phyloP scores from a whole-genome alignment of 225 moss, liverwort and hornwort genomes.

The Takakia lepidozioides region DNA sequence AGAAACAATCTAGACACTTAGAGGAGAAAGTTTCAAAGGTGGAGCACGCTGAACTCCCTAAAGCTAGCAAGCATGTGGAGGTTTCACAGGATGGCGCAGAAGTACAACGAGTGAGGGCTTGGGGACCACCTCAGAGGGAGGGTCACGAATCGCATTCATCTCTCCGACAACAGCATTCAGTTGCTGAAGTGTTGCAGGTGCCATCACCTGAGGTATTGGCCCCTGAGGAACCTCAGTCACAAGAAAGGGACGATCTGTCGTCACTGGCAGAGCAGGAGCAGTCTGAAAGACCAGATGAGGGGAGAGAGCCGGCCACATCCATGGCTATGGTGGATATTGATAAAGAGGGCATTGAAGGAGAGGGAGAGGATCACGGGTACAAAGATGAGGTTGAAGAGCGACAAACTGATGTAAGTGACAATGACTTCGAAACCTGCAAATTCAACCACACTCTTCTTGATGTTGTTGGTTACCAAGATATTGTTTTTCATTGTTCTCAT shows the following conservation, averaged over 20 bases:
- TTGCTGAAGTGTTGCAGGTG: slow-evolving; percentile 45
- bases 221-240: slow-evolving; percentile 26
- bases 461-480: no score
- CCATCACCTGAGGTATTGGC: slow-evolving; percentile 23
- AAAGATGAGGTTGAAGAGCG: slow-evolving; percentile 20
- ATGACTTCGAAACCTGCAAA: no score
- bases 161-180: slow-evolving; percentile 35
- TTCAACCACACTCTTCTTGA: no score
- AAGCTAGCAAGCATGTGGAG: slow-evolving; percentile 28
- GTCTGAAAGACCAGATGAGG: slow-evolving; percentile 34
- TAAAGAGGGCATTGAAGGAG: slow-evolving; percentile 29
- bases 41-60: slow-evolving; percentile 36
- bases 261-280: slow-evolving; percentile 26
- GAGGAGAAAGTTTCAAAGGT: slow-evolving; percentile 20
- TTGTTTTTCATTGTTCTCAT: no score
- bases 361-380: slow-evolving; percentile 28
- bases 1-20: slow-evolving; percentile 34
- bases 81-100: slow-evolving; percentile 23
- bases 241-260: slow-evolving; percentile 16
- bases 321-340: slow-evolving; percentile 23
- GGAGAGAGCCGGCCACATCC: slow-evolving; percentile 19
- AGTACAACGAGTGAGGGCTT: slow-evolving; percentile 23
- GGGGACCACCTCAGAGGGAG: slow-evolving; percentile 44
- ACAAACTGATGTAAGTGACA: slow-evolving; percentile 44
- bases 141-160: slow-evolving; percentile 52